Evolutionary conservation across 805 yeast species (phyloP), one percentile per base, ranked within the genome.

Genomic region (Kurtzmaniella fragi): DNA sequence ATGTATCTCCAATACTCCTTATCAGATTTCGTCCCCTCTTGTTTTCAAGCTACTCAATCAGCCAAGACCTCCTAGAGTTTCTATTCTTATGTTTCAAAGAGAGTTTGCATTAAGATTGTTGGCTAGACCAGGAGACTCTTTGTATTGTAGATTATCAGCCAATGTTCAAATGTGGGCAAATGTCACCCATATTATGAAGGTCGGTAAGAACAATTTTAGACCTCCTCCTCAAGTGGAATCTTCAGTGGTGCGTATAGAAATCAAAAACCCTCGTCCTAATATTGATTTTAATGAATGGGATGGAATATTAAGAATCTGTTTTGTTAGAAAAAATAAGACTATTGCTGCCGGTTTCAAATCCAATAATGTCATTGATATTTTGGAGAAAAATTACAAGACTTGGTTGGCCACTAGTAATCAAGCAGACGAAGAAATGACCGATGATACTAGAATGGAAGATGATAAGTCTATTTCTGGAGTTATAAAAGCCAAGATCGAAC

Each of bases 161-260:
- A 93, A 93, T 56, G 98, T 93, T 1, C 99, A 93, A 57, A 91
- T 93, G 98, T 93, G 98, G 97, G 96, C 97, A n/a, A 87, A 87
- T 48, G 97, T 93, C 12, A 89, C 95, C 6, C 99, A 93, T 60
- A 86, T 93, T 39, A 93, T 93, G 99, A 93, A 93, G 63, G 99
- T 93, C 25, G 98, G 98, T 17, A 84, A 81, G 57, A 93, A 93
- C 58, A 93, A 93, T 57, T 93, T 93, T 71, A 75, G 96, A 52
- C 99, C 99, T 17, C 99, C 99, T 9, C 99, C 99, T 42, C 90
- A 93, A 61, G 99, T 93, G 42, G 99, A 93, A 61, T 89, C 97
- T 0, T 83, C 95, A 28, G 99, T 93, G 35, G 98, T 93, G 14
- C 77, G 95, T 54, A 79, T 93, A 28, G 98, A 91, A 62, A 82